Percentiles rank a stretch among this genome's conserved stretches.
These are phyloP conservation scores for Exobasidium rhododendri DNA, from an alignment of 1,284 basidiomycete genomes.

Conservation along the genomic window DNA sequence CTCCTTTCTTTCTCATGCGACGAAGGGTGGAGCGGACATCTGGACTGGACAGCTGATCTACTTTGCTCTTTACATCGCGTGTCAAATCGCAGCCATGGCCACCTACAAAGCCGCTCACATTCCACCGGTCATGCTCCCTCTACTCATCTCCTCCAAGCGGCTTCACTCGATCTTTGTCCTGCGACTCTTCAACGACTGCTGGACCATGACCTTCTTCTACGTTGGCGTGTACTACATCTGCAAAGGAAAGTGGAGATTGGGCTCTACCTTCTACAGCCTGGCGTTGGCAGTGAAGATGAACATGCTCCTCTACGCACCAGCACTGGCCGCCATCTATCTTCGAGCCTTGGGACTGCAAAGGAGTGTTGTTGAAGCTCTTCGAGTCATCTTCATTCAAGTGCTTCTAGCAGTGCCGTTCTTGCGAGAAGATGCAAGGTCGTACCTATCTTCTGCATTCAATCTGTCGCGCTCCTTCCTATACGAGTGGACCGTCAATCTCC, in stretches of 20 bases:
- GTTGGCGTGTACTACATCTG: constrained; percentile 58
- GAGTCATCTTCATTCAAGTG: constrained; percentile 59
- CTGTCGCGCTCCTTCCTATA: constrained; percentile 84
- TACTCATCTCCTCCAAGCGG: constrained; percentile 82
- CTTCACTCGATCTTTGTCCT: constrained; percentile 90
- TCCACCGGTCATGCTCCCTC: constrained; percentile 61
- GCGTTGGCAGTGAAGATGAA: constrained; percentile 97
- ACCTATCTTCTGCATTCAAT: constrained; percentile 78
- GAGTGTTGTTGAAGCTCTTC: constrained; percentile 62
- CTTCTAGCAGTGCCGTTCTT: constrained; percentile 73
- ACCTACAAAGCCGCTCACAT: constrained; percentile 36
- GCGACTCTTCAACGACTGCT: constrained; percentile 91
- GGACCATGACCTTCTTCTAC: constrained; percentile 67
- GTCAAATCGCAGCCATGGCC: constrained; percentile 27
- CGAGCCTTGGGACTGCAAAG: constrained; percentile 61
- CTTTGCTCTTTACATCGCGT: constrained; percentile 31
- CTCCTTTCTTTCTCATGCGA: constrained; percentile 67
- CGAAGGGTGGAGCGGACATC: constrained; percentile 64
- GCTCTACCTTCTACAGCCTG: constrained; percentile 70
- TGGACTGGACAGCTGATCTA: constrained; percentile 58
- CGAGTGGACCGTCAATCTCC: constrained; percentile 98
- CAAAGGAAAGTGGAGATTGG: constrained; percentile 64
- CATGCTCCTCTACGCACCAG: constrained; percentile 81
- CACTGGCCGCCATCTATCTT: constrained; percentile 67
- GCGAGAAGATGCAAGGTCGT: constrained; percentile 63